Evolutionary conservation across 768 basidiomycete genomes (phyloP).

Genomic region (Melanogaster broomeanus): DNA sequence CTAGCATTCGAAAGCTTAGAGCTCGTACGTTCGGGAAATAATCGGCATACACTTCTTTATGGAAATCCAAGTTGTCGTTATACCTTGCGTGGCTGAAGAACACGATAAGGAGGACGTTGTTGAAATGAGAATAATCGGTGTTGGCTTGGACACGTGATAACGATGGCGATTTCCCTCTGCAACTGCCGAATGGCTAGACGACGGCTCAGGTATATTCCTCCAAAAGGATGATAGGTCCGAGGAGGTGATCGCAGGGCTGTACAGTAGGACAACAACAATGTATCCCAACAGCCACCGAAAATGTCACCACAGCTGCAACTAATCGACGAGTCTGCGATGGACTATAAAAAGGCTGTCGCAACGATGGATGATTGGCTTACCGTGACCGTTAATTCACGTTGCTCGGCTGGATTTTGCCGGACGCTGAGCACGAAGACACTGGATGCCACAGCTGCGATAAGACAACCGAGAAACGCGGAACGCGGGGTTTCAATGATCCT

Average conservation of each 20-base stretch:
- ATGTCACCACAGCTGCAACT: neutral
- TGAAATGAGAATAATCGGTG: conserved; percentile 38
- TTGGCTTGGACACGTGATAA: conserved; percentile 15
- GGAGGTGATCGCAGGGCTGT: neutral
- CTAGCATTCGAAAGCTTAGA: neutral
- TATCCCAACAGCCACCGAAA: neutral
- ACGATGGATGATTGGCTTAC: conserved; percentile 6
- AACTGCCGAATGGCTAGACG: conserved; percentile 7
- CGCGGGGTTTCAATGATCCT: conserved; percentile 6
- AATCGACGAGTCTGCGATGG: conserved; percentile 2
- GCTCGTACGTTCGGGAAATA: conserved; percentile 51
- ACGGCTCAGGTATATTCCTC: neutral
- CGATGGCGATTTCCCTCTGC: conserved; percentile 21
- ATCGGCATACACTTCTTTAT: conserved; percentile 46
- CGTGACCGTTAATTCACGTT: conserved; percentile 9
- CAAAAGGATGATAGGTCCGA: neutral
- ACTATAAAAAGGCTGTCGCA: neutral
- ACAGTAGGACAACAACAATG: neutral
- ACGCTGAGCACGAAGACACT: conserved; percentile 7
- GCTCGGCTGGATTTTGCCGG: neutral
- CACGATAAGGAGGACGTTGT: conserved; percentile 45
- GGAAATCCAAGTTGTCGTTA: conserved; percentile 46
- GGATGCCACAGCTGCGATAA: conserved; percentile 21
- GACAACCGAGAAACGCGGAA: conserved; percentile 18
- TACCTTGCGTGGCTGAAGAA: conserved; percentile 55